These are phyloP conservation scores for Closterium sp. DNA, from an alignment of 139 green algal genomes.

Conservation along the genomic window DNA sequence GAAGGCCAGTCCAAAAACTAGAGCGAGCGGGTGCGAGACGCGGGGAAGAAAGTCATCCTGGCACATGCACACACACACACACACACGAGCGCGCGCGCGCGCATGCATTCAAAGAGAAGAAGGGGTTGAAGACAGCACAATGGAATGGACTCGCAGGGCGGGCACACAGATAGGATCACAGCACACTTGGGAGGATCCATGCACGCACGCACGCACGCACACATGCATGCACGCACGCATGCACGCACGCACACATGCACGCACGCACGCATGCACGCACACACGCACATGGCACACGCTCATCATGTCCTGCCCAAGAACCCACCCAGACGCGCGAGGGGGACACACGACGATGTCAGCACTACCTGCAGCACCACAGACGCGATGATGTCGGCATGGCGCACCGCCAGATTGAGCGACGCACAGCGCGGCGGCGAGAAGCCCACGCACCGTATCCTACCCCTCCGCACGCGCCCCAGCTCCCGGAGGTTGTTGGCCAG, in stretches of 20 bases:
- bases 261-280: neutral
- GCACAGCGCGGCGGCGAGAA: constrained; percentile 10
- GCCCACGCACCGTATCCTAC: constrained; percentile 12
- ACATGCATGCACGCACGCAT: neutral
- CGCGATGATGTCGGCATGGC: constrained; percentile 30
- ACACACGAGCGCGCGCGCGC: no score
- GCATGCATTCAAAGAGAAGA: no score
- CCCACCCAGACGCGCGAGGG: no score
- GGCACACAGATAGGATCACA: no score
- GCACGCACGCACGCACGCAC: neutral
- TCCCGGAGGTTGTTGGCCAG: neutral
- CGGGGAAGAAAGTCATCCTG: neutral
- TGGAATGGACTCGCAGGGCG: no score
- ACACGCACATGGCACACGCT: neutral
- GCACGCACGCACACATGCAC: neutral
- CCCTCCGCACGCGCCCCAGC: constrained; percentile 5
- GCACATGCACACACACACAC: no score
- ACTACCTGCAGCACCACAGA: constrained; percentile 41
- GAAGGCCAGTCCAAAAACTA: neutral
- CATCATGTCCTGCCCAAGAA: no score
- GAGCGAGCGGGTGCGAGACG: neutral
- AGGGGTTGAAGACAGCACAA: no score
- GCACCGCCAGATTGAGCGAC: constrained; percentile 31
- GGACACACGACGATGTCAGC: no score
- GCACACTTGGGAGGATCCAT: neutral